Conservation (phyloP, 805 yeast genomes). For the Kazachstania taianensis region DNA sequence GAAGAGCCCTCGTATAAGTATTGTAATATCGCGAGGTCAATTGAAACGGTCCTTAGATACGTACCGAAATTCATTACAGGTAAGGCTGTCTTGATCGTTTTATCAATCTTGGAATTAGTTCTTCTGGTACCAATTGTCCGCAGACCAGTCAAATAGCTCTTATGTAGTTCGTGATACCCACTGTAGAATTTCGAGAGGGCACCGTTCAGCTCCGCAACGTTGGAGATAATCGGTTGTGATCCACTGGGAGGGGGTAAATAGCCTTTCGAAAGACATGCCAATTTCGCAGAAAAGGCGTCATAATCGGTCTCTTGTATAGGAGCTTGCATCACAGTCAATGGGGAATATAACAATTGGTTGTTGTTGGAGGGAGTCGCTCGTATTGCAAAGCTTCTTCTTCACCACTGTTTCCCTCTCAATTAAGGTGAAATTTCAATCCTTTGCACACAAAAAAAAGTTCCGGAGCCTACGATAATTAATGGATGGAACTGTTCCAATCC, state of each 20-base stretch:
- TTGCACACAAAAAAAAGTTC: too few species aligned
- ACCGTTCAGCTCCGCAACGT: not conserved
- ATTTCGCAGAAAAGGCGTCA: conserved; percentile 61
- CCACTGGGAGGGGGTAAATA: conserved; percentile 37
- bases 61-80: conserved; percentile 70
- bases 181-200: not conserved
- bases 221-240: conserved; percentile 4
- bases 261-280: conserved; percentile 39
- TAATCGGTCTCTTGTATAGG: conserved; percentile 41
- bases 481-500: too few species aligned
- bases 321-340: conserved; percentile 12
- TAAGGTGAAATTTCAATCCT: too few species aligned
- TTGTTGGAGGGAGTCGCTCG: too few species aligned
- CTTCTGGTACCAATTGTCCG: conserved; percentile 12
- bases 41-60: conserved; percentile 45
- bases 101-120: conserved; percentile 13
- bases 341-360: too few species aligned
- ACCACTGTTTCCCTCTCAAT: too few species aligned
- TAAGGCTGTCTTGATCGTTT: conserved; percentile 29
- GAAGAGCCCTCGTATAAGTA: conserved; percentile 26
- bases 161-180: conserved; percentile 15
- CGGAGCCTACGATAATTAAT: too few species aligned
- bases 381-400: too few species aligned
- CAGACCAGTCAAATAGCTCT: conserved; percentile 16
- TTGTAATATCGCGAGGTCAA: conserved; percentile 37